phyloP scores from a whole-genome alignment of 441 rosid genomes.

The Sinapis alba region DNA sequence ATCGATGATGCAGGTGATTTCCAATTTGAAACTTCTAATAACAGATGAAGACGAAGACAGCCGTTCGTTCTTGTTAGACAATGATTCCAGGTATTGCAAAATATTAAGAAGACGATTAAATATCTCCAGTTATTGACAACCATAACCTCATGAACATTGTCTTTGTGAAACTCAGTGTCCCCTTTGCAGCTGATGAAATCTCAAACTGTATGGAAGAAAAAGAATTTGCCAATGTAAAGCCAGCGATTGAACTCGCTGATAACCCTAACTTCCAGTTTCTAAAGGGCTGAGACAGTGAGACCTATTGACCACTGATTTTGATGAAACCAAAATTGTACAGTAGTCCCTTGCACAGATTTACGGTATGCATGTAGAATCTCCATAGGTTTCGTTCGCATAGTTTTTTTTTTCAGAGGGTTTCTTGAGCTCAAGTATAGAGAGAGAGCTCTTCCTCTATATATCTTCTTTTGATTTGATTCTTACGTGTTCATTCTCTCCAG shows the following conservation, averaged over 20 bases:
- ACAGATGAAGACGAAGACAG: constrained; percentile 56
- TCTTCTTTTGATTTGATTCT: constrained; percentile 38
- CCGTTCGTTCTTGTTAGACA: constrained; percentile 63
- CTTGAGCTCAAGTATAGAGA: constrained; percentile 45
- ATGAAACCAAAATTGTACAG: constrained; percentile 12
- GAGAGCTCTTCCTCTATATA: constrained; percentile 44
- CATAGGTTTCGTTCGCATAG: constrained; percentile 28
- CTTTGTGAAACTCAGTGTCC: constrained; percentile 59
- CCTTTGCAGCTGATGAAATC: constrained; percentile 72
- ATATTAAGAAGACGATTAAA: background rate
- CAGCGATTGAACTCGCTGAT: constrained; percentile 61
- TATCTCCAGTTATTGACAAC: background rate
- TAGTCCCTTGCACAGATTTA: constrained; percentile 28
- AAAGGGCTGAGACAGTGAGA: constrained; percentile 63
- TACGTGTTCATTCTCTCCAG: constrained; percentile 51
- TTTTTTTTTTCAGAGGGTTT: constrained; percentile 20
- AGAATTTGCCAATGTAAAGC: constrained; percentile 64
- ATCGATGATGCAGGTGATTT: constrained; percentile 59
- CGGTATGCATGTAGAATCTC: constrained; percentile 27
- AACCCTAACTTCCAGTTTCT: constrained; percentile 77
- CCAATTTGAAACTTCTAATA: constrained; percentile 70
- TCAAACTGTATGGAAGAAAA: constrained; percentile 50
- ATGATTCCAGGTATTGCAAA: constrained; percentile 51
- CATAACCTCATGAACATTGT: constrained; percentile 16
- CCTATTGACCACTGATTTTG: constrained; percentile 13